These are phyloP conservation scores for Leccinum pellstonianum DNA, from an alignment of 768 basidiomycete species.

Conservation along the genomic window DNA sequence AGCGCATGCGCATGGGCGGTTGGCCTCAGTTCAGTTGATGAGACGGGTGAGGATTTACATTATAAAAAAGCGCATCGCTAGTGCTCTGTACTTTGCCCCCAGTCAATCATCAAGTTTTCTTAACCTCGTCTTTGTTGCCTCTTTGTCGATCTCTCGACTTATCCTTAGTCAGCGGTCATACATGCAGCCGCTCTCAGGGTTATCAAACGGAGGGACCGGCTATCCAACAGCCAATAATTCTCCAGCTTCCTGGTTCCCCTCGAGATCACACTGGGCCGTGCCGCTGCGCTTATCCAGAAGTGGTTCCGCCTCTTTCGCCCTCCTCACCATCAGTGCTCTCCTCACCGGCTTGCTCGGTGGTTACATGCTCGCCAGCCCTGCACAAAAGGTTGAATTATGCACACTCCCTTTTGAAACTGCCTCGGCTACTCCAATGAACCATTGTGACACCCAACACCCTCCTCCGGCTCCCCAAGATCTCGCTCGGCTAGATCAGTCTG, in stretches of 20 bases:
- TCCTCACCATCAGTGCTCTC: slow-evolving; percentile 22
- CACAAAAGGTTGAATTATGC: slow-evolving; percentile 20
- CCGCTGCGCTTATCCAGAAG: slow-evolving; percentile 18
- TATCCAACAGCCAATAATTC: slow-evolving; percentile 25
- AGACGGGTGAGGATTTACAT: too few relatives aligned
- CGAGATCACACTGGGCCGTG: slow-evolving; percentile 11
- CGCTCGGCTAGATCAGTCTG: background rate
- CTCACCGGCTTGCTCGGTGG: slow-evolving; percentile 28
- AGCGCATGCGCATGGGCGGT: too few relatives aligned
- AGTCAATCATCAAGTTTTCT: too few relatives aligned
- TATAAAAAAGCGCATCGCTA: too few relatives aligned
- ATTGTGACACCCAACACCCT: background rate
- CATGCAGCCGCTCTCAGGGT: background rate
- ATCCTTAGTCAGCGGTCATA: background rate
- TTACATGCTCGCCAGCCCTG: slow-evolving; percentile 21
- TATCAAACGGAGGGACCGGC: background rate
- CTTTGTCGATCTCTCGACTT: too few relatives aligned
- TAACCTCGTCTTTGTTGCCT: too few relatives aligned
- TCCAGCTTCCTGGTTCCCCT: slow-evolving; percentile 5
- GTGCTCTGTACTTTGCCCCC: too few relatives aligned
- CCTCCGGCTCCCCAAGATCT: background rate
- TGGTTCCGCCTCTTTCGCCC: slow-evolving; percentile 10
- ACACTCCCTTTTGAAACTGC: slow-evolving; percentile 15
- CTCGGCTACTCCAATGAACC: background rate
- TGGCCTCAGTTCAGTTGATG: too few relatives aligned